Percentiles rank a stretch among this genome's conserved stretches.
Evolutionary conservation across 2,329 filamentous ascomycete species (phyloP).

Genomic region (Aspergillus versicolor): DNA sequence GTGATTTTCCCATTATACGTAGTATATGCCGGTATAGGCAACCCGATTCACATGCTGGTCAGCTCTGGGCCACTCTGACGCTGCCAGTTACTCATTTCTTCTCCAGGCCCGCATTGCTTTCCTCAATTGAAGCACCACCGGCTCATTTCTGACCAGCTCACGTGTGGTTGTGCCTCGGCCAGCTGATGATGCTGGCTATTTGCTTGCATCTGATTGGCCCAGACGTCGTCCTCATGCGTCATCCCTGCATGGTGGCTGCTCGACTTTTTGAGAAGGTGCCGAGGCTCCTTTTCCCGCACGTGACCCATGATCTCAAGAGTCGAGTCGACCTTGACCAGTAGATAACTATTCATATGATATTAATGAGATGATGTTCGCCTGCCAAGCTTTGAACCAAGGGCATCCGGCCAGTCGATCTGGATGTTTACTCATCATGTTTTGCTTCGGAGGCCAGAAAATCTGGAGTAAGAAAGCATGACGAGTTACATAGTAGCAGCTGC

Average conservation of each 20-base stretch:
- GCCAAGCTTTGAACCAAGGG: too few relatives aligned
- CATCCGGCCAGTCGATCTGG: too few relatives aligned
- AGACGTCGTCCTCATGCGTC: conserved; percentile 11
- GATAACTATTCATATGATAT: neutral
- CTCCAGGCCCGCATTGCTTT: neutral
- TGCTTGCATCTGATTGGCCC: conserved; percentile 18
- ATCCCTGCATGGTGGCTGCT: conserved; percentile 5
- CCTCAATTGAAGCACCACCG: neutral
- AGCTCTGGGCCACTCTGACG: neutral
- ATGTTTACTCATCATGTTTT: too few relatives aligned
- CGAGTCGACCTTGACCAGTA: neutral
- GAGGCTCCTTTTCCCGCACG: conserved; percentile 15
- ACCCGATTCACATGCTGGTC: conserved; percentile 5
- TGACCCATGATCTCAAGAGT: conserved; percentile 9
- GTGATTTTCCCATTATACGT: neutral
- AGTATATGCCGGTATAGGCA: neutral
- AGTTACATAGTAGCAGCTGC: too few relatives aligned
- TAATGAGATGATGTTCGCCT: neutral
- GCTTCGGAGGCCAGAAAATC: too few relatives aligned
- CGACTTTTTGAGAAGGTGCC: conserved; percentile 18
- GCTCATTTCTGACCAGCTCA: neutral
- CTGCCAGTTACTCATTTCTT: neutral
- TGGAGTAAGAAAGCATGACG: too few relatives aligned
- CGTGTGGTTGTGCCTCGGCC: conserved; percentile 11
- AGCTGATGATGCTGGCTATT: conserved; percentile 8